phyloP scores from a whole-genome alignment of 768 basidiomycete species.

The Strobilomyces dryophilus region DNA sequence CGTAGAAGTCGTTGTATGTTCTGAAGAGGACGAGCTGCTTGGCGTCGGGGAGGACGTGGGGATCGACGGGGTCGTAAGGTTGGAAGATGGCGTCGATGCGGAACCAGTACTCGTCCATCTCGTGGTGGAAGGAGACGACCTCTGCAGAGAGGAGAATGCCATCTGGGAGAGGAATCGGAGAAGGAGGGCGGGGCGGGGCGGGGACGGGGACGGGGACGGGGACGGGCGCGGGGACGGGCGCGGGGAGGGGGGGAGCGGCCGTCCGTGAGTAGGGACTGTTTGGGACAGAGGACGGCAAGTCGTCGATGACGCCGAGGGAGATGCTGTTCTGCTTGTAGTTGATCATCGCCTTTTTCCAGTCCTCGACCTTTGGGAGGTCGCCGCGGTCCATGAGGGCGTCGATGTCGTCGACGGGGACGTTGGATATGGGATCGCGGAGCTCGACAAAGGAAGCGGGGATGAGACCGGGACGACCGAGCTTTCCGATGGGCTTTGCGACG shows the following conservation, averaged over 20 bases:
- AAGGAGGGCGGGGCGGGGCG: slow-evolving; percentile 30
- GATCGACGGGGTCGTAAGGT: slow-evolving; percentile 64
- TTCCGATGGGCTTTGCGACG: slow-evolving; percentile 96
- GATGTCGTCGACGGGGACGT: slow-evolving; percentile 71
- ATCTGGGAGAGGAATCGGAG: slow-evolving; percentile 57
- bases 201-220: slow-evolving; percentile 11
- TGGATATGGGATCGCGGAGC: slow-evolving; percentile 89
- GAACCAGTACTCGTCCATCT: slow-evolving; percentile 98
- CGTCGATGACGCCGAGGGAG: slow-evolving; percentile 87
- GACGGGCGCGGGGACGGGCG: neutral
- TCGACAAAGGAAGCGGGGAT: slow-evolving; percentile 98
- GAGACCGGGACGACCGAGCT: slow-evolving; percentile 90
- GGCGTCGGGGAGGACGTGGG: slow-evolving; percentile 54
- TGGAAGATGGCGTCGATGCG: slow-evolving; percentile 87
- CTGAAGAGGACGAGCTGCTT: slow-evolving; percentile 87
- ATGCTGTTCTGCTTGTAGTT: slow-evolving; percentile 97
- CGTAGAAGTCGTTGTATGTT: slow-evolving; percentile 97
- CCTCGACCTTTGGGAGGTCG: slow-evolving; percentile 93
- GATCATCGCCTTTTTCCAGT: slow-evolving; percentile 95
- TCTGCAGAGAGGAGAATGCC: slow-evolving; percentile 84
- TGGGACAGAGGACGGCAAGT: slow-evolving; percentile 40
- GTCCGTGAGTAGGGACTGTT: slow-evolving; percentile 38
- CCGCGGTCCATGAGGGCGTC: slow-evolving; percentile 79
- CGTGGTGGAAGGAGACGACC: slow-evolving; percentile 96
- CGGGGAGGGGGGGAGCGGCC: slow-evolving; percentile 11